Evolutionary conservation across 2,329 filamentous ascomycete species (phyloP).

Genomic region (Verticillium nubilum): DNA sequence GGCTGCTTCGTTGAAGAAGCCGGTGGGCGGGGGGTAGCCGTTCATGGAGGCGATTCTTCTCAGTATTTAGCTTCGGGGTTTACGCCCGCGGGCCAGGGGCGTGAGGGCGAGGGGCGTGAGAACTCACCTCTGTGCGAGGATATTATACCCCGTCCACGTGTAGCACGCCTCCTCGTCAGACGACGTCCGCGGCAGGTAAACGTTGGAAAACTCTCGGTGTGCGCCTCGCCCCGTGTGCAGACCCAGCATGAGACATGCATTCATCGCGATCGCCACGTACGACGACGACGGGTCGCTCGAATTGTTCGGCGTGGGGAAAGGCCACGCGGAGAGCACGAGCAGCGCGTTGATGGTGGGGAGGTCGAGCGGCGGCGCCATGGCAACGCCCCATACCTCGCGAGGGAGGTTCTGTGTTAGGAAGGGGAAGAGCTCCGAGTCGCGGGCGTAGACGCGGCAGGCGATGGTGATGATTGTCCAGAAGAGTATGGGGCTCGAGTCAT

Average conservation of each 20-base stretch:
- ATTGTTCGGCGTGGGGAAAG: conserved; percentile 44
- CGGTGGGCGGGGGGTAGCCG: conserved; percentile 39
- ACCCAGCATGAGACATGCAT: conserved; percentile 41
- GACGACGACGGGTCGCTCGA: conserved; percentile 44
- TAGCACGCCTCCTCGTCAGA: conserved; percentile 44
- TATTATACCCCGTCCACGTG: conserved; percentile 49
- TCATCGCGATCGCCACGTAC: conserved; percentile 40
- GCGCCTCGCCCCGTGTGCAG: conserved; percentile 48
- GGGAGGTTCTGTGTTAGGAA: conserved; percentile 42
- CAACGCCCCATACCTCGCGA: conserved; percentile 37
- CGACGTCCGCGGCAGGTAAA: conserved; percentile 32
- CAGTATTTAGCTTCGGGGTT: conserved; percentile 14
- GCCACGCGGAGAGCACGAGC: conserved; percentile 46
- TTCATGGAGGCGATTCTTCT: conserved; percentile 32
- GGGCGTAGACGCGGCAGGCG: conserved; percentile 42
- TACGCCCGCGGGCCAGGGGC: no score
- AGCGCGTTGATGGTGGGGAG: conserved; percentile 46
- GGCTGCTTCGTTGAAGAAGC: conserved; percentile 42
- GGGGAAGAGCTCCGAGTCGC: conserved; percentile 32
- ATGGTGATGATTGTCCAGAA: conserved; percentile 52
- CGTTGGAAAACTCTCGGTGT: conserved; percentile 39
- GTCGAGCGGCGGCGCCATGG: conserved; percentile 35
- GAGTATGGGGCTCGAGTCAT: conserved; percentile 39
- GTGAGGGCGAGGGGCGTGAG: neutral
- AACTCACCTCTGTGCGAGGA: conserved; percentile 41